These are phyloP conservation scores for Hylodesmum podocarpum DNA, from an alignment of 306 rosid genomes.

Conservation along the genomic window DNA sequence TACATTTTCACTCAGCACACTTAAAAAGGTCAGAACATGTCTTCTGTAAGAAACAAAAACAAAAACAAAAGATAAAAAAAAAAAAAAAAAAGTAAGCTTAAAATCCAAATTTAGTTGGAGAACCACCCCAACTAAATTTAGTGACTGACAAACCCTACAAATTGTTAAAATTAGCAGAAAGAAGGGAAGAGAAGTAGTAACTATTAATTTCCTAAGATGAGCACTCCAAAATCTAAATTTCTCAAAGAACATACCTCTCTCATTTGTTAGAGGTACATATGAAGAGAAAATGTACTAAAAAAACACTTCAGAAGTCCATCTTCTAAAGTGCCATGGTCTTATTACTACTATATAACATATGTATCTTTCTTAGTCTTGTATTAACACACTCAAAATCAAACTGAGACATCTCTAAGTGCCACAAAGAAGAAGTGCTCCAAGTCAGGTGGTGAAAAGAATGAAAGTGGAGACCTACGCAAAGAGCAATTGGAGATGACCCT, in stretches of 20 bases:
- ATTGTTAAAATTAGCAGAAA: conserved; percentile 39
- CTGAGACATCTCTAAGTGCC: conserved; percentile 63
- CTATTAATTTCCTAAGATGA: conserved; percentile 44
- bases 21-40: conserved; percentile 49
- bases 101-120: conserved; percentile 45
- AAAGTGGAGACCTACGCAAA: conserved; percentile 56
- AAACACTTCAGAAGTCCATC: conserved; percentile 44
- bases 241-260: conserved; percentile 22
- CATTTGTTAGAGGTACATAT: conserved; percentile 12
- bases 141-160: conserved; percentile 54
- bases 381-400: conserved; percentile 47
- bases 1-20: conserved; percentile 61
- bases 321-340: conserved; percentile 38
- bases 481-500: conserved; percentile 59
- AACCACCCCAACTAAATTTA: conserved; percentile 46
- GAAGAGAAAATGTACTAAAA: conserved; percentile 11
- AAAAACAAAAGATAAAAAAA: background rate
- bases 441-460: conserved; percentile 92
- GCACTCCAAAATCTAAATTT: conserved; percentile 39
- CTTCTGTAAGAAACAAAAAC: background rate
- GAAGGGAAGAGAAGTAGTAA: background rate
- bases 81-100: conserved; percentile 5
- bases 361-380: conserved; percentile 8
- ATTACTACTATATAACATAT: conserved; percentile 18
- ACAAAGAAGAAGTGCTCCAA: conserved; percentile 80